Evolutionary conservation across 352 stramenopile species (phyloP).

Genomic region (Hyaloperonospora brassicae): DNA sequence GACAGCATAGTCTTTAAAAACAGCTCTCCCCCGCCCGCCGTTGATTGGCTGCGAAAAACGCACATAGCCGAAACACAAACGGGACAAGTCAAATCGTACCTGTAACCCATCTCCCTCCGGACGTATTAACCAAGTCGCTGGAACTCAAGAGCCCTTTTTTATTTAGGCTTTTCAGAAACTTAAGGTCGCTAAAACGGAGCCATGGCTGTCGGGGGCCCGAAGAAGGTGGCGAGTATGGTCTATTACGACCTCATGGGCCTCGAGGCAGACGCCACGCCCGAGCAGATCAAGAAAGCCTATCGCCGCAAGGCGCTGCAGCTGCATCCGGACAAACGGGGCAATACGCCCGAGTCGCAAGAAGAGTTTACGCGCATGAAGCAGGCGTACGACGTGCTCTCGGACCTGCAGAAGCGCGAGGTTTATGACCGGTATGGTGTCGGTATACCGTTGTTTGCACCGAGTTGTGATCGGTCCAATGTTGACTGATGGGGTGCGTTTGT

Average conservation of each 20-base stretch:
- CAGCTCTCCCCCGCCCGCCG: not conserved
- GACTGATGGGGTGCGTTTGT: conserved; percentile 1
- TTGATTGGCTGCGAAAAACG: conserved; percentile 9
- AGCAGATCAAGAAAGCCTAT: conserved; percentile 91
- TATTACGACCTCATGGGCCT: conserved; percentile 85
- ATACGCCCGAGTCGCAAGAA: conserved; percentile 74
- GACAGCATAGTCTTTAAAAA: too few relatives aligned
- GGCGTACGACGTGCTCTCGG: conserved; percentile 89
- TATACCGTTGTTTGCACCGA: not conserved
- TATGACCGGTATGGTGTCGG: conserved; percentile 55
- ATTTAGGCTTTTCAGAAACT: too few relatives aligned
- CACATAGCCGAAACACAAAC: too few relatives aligned
- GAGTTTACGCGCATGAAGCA: conserved; percentile 89
- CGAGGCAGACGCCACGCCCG: conserved; percentile 53
- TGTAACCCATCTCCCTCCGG: too few relatives aligned
- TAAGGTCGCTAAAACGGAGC: not conserved
- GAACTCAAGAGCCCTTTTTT: too few relatives aligned
- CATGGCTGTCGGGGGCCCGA: conserved; percentile 31
- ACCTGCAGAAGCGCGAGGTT: conserved; percentile 78
- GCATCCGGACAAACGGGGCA: conserved; percentile 86
- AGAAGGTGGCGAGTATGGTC: conserved; percentile 61
- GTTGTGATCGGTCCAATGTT: not conserved
- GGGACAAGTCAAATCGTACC: too few relatives aligned
- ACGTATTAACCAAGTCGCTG: too few relatives aligned
- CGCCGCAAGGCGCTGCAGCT: conserved; percentile 86